Base-by-base conservation (phyloP, 2,329 filamentous ascomycete genomes). In the Mycosphaerella sp. region DNA sequence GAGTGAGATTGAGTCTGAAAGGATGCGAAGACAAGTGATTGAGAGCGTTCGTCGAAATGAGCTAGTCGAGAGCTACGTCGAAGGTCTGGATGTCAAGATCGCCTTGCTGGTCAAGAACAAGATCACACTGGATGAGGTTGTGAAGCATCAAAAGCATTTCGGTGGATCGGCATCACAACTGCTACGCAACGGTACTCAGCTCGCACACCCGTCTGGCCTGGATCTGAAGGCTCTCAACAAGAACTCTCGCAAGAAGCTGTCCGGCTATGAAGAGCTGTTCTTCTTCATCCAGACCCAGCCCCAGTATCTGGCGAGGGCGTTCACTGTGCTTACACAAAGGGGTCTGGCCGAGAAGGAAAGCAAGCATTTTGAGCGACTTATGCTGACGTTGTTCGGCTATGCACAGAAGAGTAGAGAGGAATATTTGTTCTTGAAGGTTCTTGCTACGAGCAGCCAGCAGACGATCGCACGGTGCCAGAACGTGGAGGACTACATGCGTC, bases 21-120 rank as follows among this genome's bases (percentile, higher is more conserved):
- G 90, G 42, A 76, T 97, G 66, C 82, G 94, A 47, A 96, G 97
- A 75, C 94, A 88, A 3, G 93, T 98, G 13, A 90, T 98, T 6
- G 90, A 97, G 66, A 90, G 97, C 66, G 93, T 98, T 8, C 85
- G 91, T 42, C 90, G 96, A 62, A 98, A 98, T 64, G 93, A 98
- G 71, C 84, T 95, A 75, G 82, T 94, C 35, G 93, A 98, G 71
- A 89, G 96, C 67, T 98, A 98, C 66, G 95, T 98, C 60, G 90
- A 95, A 63, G 93, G 98, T 67, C 80, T 98, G 32, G 94, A 98
- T 66, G 95, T 98, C 76, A 98, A 98, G 74, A 98, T 98, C 68
- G 93, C 93, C 1, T 79, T 98, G 2, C 78, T 98, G 14, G 93
- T 98, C 63, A 97, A 97, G 78, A 98, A 98, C 79, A 98, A 98